Evolutionary conservation across 345 rosid species (phyloP).

Genomic region (Hirschfeldia incana): DNA sequence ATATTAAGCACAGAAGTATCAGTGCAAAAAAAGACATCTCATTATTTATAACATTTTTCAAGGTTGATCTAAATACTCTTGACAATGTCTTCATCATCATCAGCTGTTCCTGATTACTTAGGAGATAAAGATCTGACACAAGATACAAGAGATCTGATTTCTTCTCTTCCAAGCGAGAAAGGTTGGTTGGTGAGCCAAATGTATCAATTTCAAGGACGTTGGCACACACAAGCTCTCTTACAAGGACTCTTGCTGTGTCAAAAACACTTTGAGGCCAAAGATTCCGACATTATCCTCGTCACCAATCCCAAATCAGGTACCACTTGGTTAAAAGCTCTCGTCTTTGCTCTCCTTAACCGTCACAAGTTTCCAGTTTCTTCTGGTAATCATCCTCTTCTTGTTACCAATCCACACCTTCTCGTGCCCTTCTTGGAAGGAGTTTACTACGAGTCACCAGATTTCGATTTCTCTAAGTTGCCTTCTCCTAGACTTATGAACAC

Average conservation of each 20-base stretch:
- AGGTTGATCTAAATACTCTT: background rate
- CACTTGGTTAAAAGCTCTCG: conserved; percentile 56
- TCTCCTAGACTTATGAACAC: conserved; percentile 52
- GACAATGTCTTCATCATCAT: conserved; percentile 27
- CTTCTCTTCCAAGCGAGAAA: conserved; percentile 44
- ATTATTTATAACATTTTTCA: background rate
- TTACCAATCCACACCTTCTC: conserved; percentile 52
- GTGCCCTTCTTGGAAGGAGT: conserved; percentile 51
- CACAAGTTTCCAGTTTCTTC: conserved; percentile 32
- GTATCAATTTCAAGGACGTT: conserved; percentile 50
- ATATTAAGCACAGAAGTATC: background rate
- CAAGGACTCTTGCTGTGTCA: conserved; percentile 40
- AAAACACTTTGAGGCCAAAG: conserved; percentile 42
- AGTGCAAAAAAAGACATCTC: background rate
- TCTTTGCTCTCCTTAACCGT: conserved; percentile 50
- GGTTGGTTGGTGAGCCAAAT: conserved; percentile 48
- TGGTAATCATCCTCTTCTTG: conserved; percentile 50
- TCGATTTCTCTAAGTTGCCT: conserved; percentile 21
- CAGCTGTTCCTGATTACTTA: background rate
- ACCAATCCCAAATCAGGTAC: conserved; percentile 63
- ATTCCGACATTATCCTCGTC: conserved; percentile 48
- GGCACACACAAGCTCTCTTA: conserved; percentile 33
- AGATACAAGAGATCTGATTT: conserved; percentile 43
- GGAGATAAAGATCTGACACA: conserved; percentile 21
- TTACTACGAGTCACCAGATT: conserved; percentile 19